phyloP scores from a whole-genome alignment of 2,329 filamentous ascomycete genomes.

The Teratosphaeriaceae sp. region DNA sequence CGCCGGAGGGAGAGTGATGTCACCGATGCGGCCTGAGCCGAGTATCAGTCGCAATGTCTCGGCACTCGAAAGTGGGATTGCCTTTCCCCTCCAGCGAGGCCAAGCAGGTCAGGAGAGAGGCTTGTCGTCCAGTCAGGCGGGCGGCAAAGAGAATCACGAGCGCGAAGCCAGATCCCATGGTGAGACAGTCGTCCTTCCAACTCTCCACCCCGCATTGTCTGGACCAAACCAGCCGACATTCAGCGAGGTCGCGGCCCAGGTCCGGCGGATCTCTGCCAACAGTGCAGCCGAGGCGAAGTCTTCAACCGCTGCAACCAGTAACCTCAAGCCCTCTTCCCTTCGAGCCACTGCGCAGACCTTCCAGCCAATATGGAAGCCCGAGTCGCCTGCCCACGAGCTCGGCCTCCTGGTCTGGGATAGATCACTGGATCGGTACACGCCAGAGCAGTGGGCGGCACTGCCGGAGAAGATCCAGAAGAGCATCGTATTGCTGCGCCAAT shows the following conservation, averaged over 20 bases:
- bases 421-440: constrained; percentile 6
- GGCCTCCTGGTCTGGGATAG: constrained; percentile 10
- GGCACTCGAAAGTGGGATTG: too few species aligned
- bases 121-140: too few species aligned
- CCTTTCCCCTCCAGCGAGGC: too few species aligned
- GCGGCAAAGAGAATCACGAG: too few species aligned
- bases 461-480: constrained; percentile 6
- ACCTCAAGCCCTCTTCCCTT: constrained; percentile 9
- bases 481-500: constrained; percentile 10
- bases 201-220: neutral
- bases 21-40: too few species aligned
- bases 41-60: too few species aligned
- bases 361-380: constrained; percentile 16
- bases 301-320: neutral
- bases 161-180: neutral
- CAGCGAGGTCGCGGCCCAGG: neutral
- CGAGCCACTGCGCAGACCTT: constrained; percentile 22
- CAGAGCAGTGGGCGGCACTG: constrained; percentile 5
- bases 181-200: neutral
- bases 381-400: constrained; percentile 11
- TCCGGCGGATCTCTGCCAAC: neutral
- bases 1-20: too few species aligned
- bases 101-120: too few species aligned
- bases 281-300: neutral
- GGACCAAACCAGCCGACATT: neutral